Percentiles rank a stretch among this genome's conserved stretches.
Evolutionary conservation across 2,329 filamentous ascomycete species (phyloP).

Genomic region (Chaetomiaceae sp.): DNA sequence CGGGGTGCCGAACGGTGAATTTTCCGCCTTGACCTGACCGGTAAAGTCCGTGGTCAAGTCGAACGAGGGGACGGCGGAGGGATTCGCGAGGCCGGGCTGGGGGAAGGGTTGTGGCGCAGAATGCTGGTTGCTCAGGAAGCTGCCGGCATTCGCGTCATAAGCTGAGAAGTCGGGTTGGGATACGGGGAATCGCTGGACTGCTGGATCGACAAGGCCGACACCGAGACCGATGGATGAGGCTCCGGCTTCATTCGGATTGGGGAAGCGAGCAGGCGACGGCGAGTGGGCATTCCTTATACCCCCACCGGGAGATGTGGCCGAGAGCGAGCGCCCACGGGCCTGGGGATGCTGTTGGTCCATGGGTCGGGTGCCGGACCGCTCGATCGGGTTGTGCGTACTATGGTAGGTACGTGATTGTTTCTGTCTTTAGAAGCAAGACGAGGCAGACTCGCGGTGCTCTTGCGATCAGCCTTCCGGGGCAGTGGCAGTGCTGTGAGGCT

Average conservation of each 20-base stretch:
- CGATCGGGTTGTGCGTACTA: conserved; percentile 12
- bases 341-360: conserved; percentile 50
- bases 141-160: conserved; percentile 42
- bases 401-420: conserved; percentile 28
- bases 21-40: conserved; percentile 40
- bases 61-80: conserved; percentile 36
- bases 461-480: conserved; percentile 43
- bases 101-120: conserved; percentile 40
- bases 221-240: conserved; percentile 48
- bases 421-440: conserved; percentile 36
- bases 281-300: conserved; percentile 65
- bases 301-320: conserved; percentile 40
- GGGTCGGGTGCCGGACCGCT: conserved; percentile 24
- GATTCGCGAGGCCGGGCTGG: conserved; percentile 37
- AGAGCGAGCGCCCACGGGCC: conserved; percentile 57
- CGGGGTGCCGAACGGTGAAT: conserved; percentile 40
- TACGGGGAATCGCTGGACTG: conserved; percentile 39
- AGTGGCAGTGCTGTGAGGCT: conserved; percentile 41
- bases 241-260: conserved; percentile 44
- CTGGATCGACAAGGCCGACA: conserved; percentile 52
- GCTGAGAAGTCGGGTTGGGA: conserved; percentile 44
- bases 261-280: conserved; percentile 54
- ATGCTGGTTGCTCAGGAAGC: conserved; percentile 49
- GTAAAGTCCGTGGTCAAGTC: conserved; percentile 42
- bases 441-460: conserved; percentile 42